Evolutionary conservation across 1,284 basidiomycete genomes (phyloP), one percentile per base, ranked within the genome.

Genomic region (Leucoagaricus sp.): DNA sequence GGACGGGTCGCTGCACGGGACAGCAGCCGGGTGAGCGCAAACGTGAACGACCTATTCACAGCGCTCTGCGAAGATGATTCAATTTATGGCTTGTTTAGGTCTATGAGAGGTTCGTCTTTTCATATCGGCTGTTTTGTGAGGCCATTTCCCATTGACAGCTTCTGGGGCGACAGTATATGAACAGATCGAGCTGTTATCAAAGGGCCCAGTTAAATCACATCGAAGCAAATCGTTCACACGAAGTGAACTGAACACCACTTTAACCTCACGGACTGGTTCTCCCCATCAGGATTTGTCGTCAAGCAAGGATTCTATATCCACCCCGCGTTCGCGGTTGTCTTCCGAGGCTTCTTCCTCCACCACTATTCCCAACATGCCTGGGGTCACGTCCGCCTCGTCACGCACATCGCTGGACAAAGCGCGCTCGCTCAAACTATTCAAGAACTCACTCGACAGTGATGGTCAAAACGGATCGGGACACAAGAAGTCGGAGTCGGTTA

Each of bases 61-160:
- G 93, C 93, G 0, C 77, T 96, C 26, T 94, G 92, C 61, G 94
- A 96, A 72, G 94, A 96, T 70, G 86, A 90, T 64, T 78, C 86
- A 49, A 84, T 95, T 53, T 96, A 93, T 72, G 81, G 83, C 23
- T 78, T 91, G 61, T 94, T 95, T 75, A 92, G 87, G 73, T 78
- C 80, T n/a, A 91, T 94, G 89, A 84, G 89, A 75, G 89, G 94
- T 93, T 58, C 66, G 50, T 53, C 4, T 21, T 47, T 54, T 44
- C 50, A 58, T 59, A 57, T 25, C 31, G 41, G 48, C 29, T 26
- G 10, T 49, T 55, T 41, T 49, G 15, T 49, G 12, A 36, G 23
- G 12, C 6, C 50, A 40, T 50, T 60, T 47, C 42, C 21, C 45
- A 51, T 44, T 57, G 50, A 40, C 47, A 38, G 36, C 45, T 56